A percentile compares a stretch with the other conserved stretches of the same genome.
phyloP scores from a whole-genome alignment of 176 grass and related monocot genomes.

The Eremochloa ophiuroides region DNA sequence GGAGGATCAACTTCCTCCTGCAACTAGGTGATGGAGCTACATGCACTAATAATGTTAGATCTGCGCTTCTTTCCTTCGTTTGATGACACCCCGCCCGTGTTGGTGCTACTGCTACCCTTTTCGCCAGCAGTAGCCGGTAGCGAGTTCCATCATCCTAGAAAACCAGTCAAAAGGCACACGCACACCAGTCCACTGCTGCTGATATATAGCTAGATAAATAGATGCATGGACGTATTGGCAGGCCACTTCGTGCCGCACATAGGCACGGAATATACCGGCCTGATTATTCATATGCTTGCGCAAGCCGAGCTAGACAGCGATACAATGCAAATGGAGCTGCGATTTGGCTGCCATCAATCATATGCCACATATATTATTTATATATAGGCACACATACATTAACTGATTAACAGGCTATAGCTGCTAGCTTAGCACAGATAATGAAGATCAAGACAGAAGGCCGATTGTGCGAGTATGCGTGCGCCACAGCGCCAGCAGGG shows the following conservation, averaged over 20 bases:
- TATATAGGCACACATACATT: background rate
- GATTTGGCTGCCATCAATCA: background rate
- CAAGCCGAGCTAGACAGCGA: background rate
- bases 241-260: background rate
- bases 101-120: background rate
- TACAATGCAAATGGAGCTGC: background rate
- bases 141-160: background rate
- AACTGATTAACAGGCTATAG: background rate
- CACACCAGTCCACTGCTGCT: background rate
- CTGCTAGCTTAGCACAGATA: background rate
- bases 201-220: background rate
- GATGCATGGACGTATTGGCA: background rate
- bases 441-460: background rate
- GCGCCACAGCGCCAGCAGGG: too few relatives aligned
- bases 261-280: constrained; percentile 27
- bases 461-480: too few relatives aligned
- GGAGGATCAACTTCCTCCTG: background rate
- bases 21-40: background rate
- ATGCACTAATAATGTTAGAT: too few relatives aligned
- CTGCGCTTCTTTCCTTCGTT: background rate
- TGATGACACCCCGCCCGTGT: background rate
- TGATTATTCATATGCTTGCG: constrained; percentile 2
- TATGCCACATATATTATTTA: too few relatives aligned
- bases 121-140: background rate
- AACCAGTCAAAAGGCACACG: background rate